phyloP scores from a whole-genome alignment of 305 asterid species.

The Fraxinus sp. region DNA sequence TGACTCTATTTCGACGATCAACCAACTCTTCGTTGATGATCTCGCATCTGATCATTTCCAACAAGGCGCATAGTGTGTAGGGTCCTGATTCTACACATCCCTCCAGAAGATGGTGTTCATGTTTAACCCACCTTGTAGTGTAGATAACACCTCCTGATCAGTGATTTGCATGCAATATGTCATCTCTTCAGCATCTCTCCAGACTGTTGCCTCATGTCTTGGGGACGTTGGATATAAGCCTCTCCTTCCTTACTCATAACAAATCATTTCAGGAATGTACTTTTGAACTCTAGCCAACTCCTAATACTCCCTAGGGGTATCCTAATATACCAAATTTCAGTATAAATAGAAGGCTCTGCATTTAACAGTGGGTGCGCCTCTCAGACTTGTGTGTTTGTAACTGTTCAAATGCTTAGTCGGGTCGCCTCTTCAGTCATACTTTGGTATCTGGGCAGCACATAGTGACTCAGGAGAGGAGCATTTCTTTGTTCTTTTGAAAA shows the following conservation, averaged over 20 bases:
- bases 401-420: not conserved
- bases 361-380: not conserved
- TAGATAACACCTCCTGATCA: not conserved
- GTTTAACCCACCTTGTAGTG: not conserved
- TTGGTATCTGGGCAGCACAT: not conserved
- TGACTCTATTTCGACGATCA: not conserved
- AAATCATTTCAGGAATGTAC: not conserved
- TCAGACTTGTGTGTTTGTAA: not conserved
- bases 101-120: not conserved
- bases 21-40: not conserved
- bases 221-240: not conserved
- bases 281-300: not conserved
- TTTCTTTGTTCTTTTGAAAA: not conserved
- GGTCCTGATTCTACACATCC: not conserved
- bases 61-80: not conserved
- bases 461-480: not conserved
- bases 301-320: not conserved
- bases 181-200: not conserved
- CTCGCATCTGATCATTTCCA: not conserved
- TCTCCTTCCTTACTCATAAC: not conserved
- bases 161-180: too few relatives aligned
- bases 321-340: not conserved
- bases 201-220: not conserved
- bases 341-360: not conserved
- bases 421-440: not conserved